Percentiles rank a stretch among this genome's conserved stretches.
These are phyloP conservation scores for Chrysosporium keratinophilum DNA, from an alignment of 2,329 filamentous ascomycete genomes.

Conservation along the genomic window DNA sequence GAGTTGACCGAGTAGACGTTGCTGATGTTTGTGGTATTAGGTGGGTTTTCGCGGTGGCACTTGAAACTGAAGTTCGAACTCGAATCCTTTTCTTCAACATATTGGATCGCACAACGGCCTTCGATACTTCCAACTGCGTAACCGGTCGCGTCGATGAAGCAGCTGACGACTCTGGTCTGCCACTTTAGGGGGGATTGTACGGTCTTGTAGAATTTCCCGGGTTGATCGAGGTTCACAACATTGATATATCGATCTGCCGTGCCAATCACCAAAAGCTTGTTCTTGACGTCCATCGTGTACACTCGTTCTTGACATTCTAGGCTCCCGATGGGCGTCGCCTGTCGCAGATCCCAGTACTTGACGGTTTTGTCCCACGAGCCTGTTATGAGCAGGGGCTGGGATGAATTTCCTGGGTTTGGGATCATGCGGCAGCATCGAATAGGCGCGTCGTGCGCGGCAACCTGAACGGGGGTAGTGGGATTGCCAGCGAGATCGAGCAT, in stretches of 20 bases:
- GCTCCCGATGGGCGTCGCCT: slow-evolving; percentile 36
- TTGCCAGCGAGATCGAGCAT: slow-evolving; percentile 64
- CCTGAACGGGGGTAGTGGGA: slow-evolving; percentile 51
- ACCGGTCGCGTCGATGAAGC: slow-evolving; percentile 81
- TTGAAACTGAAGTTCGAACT: slow-evolving; percentile 97
- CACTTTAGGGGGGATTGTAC: slow-evolving; percentile 94
- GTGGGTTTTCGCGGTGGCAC: slow-evolving; percentile 77
- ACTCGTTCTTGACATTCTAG: slow-evolving; percentile 44
- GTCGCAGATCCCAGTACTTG: slow-evolving; percentile 48
- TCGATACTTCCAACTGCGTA: slow-evolving; percentile 96
- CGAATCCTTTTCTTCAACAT: slow-evolving; percentile 90
- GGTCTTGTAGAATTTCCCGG: slow-evolving; percentile 88
- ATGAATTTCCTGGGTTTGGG: slow-evolving; percentile 44
- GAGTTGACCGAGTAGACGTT: slow-evolving; percentile 94
- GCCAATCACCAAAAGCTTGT: slow-evolving; percentile 79
- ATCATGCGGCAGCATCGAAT: slow-evolving; percentile 72
- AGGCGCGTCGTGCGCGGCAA: slow-evolving; percentile 75
- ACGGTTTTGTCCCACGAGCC: slow-evolving; percentile 56
- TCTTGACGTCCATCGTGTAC: slow-evolving; percentile 84
- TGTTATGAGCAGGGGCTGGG: slow-evolving; percentile 71
- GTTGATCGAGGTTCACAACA: slow-evolving; percentile 80
- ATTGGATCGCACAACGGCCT: slow-evolving; percentile 93
- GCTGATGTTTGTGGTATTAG: slow-evolving; percentile 55
- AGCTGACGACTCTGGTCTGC: slow-evolving; percentile 92
- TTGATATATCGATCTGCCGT: slow-evolving; percentile 96